Evolutionary conservation across 1,139 yeast genomes (phyloP).

Genomic region (Hyphopichia burtonii): DNA sequence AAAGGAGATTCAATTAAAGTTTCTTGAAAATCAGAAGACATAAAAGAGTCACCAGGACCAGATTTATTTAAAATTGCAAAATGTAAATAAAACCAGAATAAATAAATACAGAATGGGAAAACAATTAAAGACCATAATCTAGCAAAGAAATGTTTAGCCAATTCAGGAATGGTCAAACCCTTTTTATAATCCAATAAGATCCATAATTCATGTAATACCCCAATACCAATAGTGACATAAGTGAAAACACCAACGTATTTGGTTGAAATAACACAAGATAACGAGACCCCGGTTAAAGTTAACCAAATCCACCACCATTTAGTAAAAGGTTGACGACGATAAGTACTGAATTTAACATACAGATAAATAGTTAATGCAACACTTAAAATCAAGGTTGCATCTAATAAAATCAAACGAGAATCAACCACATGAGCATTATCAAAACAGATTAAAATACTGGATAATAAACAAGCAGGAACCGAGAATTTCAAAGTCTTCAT

Average conservation of each 20-base stretch:
- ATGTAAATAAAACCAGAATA: constrained; percentile 94
- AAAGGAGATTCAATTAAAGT: constrained; percentile 80
- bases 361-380: constrained; percentile 77
- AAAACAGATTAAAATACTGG: constrained; percentile 78
- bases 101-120: constrained; percentile 77
- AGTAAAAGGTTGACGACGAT: constrained; percentile 65
- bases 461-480: constrained; percentile 73
- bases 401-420: constrained; percentile 85
- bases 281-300: constrained; percentile 72
- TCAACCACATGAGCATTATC: constrained; percentile 92
- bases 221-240: constrained; percentile 80
- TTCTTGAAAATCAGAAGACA: constrained; percentile 93
- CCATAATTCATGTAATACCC: constrained; percentile 88
- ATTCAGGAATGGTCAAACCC: constrained; percentile 61
- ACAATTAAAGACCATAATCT: constrained; percentile 72
- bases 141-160: constrained; percentile 71
- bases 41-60: constrained; percentile 94
- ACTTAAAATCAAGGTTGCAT: constrained; percentile 80
- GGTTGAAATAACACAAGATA: constrained; percentile 89
- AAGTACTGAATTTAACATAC: constrained; percentile 77
- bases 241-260: constrained; percentile 96
- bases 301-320: constrained; percentile 88
- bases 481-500: constrained; percentile 82
- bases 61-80: constrained; percentile 77
- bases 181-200: constrained; percentile 67